Conservation (phyloP, 768 basidiomycete genomes). For the Strobilomyces confusus region DNA sequence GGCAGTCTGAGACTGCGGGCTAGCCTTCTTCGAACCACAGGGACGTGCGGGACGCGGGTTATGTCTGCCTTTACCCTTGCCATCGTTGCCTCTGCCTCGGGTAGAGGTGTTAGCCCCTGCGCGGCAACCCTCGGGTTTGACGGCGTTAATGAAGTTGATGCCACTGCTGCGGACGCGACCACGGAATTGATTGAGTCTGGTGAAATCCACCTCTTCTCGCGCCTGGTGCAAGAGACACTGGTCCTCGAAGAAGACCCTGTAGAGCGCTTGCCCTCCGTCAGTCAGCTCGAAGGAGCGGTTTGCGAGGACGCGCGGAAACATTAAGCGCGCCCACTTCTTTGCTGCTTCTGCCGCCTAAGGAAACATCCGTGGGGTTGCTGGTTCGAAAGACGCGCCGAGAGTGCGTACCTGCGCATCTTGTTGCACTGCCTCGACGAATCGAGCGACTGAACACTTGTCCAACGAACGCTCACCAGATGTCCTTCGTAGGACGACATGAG, state of each 20-base stretch:
- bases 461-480: not conserved
- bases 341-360: slow-evolving; percentile 11
- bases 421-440: slow-evolving; percentile 15
- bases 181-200: not conserved
- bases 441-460: not conserved
- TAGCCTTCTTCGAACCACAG: not conserved
- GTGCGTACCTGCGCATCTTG: slow-evolving; percentile 12
- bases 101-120: not conserved
- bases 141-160: slow-evolving; percentile 1
- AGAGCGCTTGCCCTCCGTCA: slow-evolving; percentile 13
- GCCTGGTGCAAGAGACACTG: slow-evolving; percentile 3
- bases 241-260: slow-evolving; percentile 21
- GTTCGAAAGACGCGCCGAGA: not conserved
- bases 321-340: slow-evolving; percentile 12
- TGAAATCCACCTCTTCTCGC: not conserved
- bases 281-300: slow-evolving; percentile 1
- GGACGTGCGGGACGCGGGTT: not conserved
- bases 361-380: not conserved
- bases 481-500: not conserved
- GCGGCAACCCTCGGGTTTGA: not conserved
- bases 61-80: not conserved
- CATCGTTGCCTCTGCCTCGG: not conserved
- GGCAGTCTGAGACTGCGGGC: too few species aligned
- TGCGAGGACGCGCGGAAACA: slow-evolving; percentile 1
- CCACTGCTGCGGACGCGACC: slow-evolving; percentile 1